Evolutionary conservation across 2,329 filamentous ascomycete genomes (phyloP).

Genomic region (Metarhizium album): DNA sequence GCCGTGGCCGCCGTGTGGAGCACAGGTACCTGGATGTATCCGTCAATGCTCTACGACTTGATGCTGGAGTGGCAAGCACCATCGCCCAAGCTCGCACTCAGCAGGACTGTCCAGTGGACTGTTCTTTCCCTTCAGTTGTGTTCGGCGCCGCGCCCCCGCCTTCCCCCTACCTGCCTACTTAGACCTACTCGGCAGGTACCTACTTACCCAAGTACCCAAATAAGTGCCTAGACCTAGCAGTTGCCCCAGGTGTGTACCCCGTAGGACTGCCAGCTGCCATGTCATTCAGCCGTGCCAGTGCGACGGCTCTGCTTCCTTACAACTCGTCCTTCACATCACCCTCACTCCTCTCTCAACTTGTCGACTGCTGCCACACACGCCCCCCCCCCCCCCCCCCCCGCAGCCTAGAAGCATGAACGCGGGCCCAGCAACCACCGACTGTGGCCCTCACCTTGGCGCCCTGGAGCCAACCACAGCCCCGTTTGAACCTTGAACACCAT

Average conservation of each 20-base stretch:
- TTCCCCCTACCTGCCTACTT: no score
- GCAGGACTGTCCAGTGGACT: neutral
- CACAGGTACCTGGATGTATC: neutral
- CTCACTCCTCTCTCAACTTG: constrained; percentile 8
- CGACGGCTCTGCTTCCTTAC: neutral
- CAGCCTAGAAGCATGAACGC: constrained; percentile 8
- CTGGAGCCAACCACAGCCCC: constrained; percentile 12
- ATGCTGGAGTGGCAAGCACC: neutral
- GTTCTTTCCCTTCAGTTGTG: neutral
- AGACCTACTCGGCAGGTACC: no score
- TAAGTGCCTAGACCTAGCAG: no score
- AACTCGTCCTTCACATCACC: constrained; percentile 1
- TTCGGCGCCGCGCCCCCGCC: no score
- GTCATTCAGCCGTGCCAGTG: neutral
- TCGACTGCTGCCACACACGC: constrained; percentile 2
- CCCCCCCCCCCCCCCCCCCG: constrained; percentile 5
- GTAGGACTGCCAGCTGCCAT: neutral
- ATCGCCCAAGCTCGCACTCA: neutral
- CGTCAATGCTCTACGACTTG: neutral
- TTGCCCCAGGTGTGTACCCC: neutral
- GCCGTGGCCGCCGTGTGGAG: neutral
- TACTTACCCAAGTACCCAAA: no score
- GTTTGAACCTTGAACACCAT: constrained; percentile 12
- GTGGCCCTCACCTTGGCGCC: constrained; percentile 9
- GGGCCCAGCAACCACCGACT: constrained; percentile 8